Evolutionary conservation across 257 asterid species (phyloP).

Genomic region (Nicotiana paniculata): DNA sequence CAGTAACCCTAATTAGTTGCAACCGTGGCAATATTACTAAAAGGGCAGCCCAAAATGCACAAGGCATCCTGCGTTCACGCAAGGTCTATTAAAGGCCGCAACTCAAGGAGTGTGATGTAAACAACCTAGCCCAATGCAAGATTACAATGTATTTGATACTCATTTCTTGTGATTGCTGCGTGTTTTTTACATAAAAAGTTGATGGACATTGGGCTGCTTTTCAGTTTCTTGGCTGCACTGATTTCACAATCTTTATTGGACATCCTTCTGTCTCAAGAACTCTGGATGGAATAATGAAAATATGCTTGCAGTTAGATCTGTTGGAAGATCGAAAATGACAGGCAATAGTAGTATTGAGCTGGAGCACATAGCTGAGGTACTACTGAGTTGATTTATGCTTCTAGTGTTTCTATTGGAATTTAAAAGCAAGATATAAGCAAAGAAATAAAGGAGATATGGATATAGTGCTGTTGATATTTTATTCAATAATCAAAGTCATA

Average conservation of each 20-base stretch:
- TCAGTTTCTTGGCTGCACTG: constrained; percentile 87
- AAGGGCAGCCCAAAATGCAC: too few relatives aligned
- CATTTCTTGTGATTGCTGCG: not conserved
- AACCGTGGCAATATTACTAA: too few relatives aligned
- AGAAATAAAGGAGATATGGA: too few relatives aligned
- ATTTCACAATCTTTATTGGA: constrained; percentile 95
- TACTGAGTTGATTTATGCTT: constrained; percentile 8
- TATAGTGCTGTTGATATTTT: too few relatives aligned
- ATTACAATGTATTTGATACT: not conserved
- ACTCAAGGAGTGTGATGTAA: too few relatives aligned
- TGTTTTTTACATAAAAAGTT: not conserved
- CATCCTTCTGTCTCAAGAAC: constrained; percentile 92
- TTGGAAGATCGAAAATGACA: constrained; percentile 83
- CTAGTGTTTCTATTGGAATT: not conserved
- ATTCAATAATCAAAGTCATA: too few relatives aligned
- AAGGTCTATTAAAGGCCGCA: too few relatives aligned
- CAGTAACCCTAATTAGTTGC: too few relatives aligned
- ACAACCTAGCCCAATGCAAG: not conserved
- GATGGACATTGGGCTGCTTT: not conserved
- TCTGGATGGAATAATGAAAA: constrained; percentile 92
- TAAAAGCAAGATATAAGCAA: too few relatives aligned
- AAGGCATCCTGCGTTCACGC: too few relatives aligned
- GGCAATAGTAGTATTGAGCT: constrained; percentile 60
- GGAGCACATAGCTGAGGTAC: constrained; percentile 91
- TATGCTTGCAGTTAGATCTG: constrained; percentile 73